A percentile compares a stretch with the other conserved stretches of the same genome.
These are phyloP conservation scores for Exidia glandulosa DNA, from an alignment of 768 basidiomycete genomes.

Conservation along the genomic window DNA sequence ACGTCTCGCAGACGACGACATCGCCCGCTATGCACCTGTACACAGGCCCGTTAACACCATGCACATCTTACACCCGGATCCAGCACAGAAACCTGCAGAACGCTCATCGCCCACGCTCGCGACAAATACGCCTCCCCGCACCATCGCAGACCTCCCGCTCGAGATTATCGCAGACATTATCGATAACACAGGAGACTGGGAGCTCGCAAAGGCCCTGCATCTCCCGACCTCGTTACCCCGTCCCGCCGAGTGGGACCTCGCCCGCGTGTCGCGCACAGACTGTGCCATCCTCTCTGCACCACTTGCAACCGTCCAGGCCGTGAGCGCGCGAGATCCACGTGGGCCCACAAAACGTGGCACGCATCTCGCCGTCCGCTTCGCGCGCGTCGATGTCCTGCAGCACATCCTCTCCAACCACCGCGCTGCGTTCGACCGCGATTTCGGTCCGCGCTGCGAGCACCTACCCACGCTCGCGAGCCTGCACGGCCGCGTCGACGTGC, in stretches of 20 bases:
- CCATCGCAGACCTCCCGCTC: constrained; percentile 51
- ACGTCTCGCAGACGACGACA: constrained; percentile 62
- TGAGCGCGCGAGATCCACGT: constrained; percentile 36
- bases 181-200: constrained; percentile 76
- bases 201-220: constrained; percentile 66
- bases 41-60: not conserved
- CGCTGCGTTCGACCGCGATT: constrained; percentile 51
- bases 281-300: constrained; percentile 59
- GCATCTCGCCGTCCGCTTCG: constrained; percentile 55
- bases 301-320: constrained; percentile 47
- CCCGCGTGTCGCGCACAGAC: constrained; percentile 55
- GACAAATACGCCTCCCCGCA: constrained; percentile 21
- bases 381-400: constrained; percentile 64
- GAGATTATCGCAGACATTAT: constrained; percentile 70
- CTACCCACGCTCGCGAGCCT: constrained; percentile 71
- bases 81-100: not conserved
- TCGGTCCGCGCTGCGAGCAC: constrained; percentile 40
- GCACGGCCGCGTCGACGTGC: constrained; percentile 58
- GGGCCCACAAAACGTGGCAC: constrained; percentile 65
- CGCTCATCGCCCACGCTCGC: not conserved
- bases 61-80: not conserved
- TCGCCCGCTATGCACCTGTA: not conserved
- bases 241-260: constrained; percentile 52
- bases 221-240: constrained; percentile 56
- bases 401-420: constrained; percentile 59